These are phyloP conservation scores for Acacia acuminata DNA, from an alignment of 306 rosid species.

Conservation along the genomic window DNA sequence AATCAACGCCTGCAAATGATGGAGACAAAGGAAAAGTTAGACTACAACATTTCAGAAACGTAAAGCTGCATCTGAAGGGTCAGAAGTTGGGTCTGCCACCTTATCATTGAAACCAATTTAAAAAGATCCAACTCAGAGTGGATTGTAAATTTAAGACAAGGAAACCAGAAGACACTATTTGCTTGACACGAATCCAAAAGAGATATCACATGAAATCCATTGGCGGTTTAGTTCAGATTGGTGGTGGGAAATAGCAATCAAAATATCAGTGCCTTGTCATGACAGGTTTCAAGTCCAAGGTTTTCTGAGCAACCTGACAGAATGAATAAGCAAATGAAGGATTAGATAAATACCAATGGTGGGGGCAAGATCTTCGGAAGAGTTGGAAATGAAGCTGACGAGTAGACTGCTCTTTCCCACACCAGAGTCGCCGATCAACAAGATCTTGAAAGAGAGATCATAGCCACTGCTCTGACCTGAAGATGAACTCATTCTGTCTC, in stretches of 20 bases:
- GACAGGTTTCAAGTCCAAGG: background rate
- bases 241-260: background rate
- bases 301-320: slow-evolving; percentile 11
- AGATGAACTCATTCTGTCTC: slow-evolving; percentile 68
- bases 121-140: background rate
- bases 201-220: background rate
- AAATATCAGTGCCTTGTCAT: background rate
- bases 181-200: slow-evolving; percentile 4
- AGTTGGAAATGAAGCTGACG: slow-evolving; percentile 77
- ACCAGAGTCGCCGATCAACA: slow-evolving; percentile 93
- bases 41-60: slow-evolving; percentile 5
- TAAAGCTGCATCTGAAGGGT: slow-evolving; percentile 4
- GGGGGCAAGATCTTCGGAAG: slow-evolving; percentile 65
- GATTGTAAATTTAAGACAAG: slow-evolving; percentile 33
- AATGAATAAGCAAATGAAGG: slow-evolving; percentile 11
- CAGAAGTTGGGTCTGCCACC: slow-evolving; percentile 8
- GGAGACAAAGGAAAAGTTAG: slow-evolving; percentile 18
- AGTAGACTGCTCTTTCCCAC: slow-evolving; percentile 97
- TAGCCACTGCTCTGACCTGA: slow-evolving; percentile 74
- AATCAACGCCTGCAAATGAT: slow-evolving; percentile 85
- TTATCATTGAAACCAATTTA: slow-evolving; percentile 7
- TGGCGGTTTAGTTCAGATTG: background rate
- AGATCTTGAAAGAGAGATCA: slow-evolving; percentile 95
- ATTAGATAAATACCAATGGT: slow-evolving; percentile 68
- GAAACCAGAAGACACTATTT: slow-evolving; percentile 19